Percentiles rank a stretch among this genome's conserved stretches.
Evolutionary conservation across 768 basidiomycete genomes (phyloP).

Genomic region (Hygrocybe coccinea): DNA sequence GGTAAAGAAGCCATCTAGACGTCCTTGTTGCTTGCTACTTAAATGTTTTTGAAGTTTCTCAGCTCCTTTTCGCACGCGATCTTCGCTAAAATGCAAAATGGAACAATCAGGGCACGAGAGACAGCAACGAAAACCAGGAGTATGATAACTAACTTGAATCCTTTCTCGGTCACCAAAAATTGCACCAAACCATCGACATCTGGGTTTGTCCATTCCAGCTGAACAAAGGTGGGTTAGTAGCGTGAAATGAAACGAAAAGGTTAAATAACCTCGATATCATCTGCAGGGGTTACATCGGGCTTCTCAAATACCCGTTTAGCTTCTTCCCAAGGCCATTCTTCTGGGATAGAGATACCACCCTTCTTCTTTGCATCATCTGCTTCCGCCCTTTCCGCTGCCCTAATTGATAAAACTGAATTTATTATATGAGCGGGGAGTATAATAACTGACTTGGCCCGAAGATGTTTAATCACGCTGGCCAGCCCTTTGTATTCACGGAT

Average conservation of each 20-base stretch:
- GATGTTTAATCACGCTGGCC: slow-evolving; percentile 65
- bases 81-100: slow-evolving; percentile 60
- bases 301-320: slow-evolving; percentile 87
- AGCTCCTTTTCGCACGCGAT: slow-evolving; percentile 90
- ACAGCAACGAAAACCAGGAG: neutral
- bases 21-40: slow-evolving; percentile 89
- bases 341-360: slow-evolving; percentile 78
- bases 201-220: slow-evolving; percentile 94
- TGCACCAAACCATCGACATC: slow-evolving; percentile 91
- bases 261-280: slow-evolving; percentile 69
- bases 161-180: slow-evolving; percentile 91
- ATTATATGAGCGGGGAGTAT: neutral
- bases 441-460: slow-evolving; percentile 61
- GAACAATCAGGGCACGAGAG: slow-evolving; percentile 5
- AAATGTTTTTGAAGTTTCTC: slow-evolving; percentile 88
- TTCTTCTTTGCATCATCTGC: slow-evolving; percentile 52
- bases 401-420: slow-evolving; percentile 21
- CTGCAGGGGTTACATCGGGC: slow-evolving; percentile 85
- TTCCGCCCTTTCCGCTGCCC: slow-evolving; percentile 41
- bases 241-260: neutral
- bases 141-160: slow-evolving; percentile 91
- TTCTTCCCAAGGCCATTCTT: slow-evolving; percentile 96
- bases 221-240: slow-evolving; percentile 7
- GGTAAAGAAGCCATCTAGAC: slow-evolving; percentile 93
- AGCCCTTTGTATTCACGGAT: slow-evolving; percentile 77